phyloP scores from a whole-genome alignment of 441 rosid genomes.

The Syzygium malaccense region DNA sequence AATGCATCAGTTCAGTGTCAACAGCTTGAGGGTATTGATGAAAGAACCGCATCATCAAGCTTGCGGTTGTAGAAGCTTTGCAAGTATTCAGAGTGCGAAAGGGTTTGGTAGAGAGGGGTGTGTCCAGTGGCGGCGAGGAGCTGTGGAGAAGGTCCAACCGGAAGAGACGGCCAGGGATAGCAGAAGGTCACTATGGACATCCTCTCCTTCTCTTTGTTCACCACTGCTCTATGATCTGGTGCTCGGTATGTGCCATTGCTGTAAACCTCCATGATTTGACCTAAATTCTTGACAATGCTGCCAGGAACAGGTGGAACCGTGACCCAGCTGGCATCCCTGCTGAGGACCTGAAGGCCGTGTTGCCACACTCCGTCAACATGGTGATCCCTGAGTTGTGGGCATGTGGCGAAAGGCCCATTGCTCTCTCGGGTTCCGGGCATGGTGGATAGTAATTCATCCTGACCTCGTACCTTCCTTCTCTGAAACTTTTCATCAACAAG shows the following conservation, averaged over 20 bases:
- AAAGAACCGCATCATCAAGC: constrained; percentile 11
- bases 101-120: constrained; percentile 22
- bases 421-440: constrained; percentile 27
- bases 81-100: constrained; percentile 16
- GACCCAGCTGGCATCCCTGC: constrained; percentile 20
- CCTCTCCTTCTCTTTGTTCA: constrained; percentile 24
- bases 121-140: constrained; percentile 8
- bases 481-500: constrained; percentile 7
- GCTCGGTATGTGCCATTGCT: constrained; percentile 32
- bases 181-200: constrained; percentile 17
- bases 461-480: constrained; percentile 16
- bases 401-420: constrained; percentile 19
- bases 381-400: constrained; percentile 25
- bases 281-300: constrained; percentile 23
- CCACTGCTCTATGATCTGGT: constrained; percentile 25
- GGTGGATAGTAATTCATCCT: constrained; percentile 27
- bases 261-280: constrained; percentile 23
- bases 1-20: not conserved
- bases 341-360: constrained; percentile 25
- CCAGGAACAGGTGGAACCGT: constrained; percentile 22
- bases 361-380: constrained; percentile 21
- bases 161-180: constrained; percentile 18
- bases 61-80: constrained; percentile 11
- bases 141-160: constrained; percentile 17
- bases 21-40: constrained; percentile 17